Conservation (phyloP, 2,329 filamentous ascomycete genomes). For the Dothideomycetes sp. region DNA sequence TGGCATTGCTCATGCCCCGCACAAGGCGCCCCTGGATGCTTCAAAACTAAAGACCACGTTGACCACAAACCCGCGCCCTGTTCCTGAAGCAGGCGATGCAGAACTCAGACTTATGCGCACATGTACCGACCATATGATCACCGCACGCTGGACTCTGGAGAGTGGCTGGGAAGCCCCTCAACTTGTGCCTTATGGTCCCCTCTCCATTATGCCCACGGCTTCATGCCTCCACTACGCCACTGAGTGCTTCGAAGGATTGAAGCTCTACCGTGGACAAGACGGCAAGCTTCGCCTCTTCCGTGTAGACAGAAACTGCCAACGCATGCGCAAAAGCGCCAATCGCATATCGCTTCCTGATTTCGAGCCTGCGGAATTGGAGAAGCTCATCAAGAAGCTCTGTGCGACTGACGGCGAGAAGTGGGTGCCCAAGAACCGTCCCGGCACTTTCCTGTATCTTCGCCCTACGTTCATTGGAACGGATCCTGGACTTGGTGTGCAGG, state of each 20-base stretch:
- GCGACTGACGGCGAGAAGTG: conserved; percentile 65
- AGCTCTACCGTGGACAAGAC: conserved; percentile 58
- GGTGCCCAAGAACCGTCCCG: conserved; percentile 59
- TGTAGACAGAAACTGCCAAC: conserved; percentile 59
- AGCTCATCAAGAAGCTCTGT: conserved; percentile 61
- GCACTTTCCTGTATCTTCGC: conserved; percentile 64
- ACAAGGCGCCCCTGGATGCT: conserved; percentile 29
- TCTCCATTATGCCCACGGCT: conserved; percentile 70
- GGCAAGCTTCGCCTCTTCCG: conserved; percentile 67
- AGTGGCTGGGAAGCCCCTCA: conserved; percentile 64
- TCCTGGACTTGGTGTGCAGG: conserved; percentile 67
- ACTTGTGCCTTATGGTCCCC: conserved; percentile 65
- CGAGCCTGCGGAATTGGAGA: conserved; percentile 58
- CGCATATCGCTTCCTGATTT: conserved; percentile 69
- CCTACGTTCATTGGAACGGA: conserved; percentile 72
- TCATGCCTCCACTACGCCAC: conserved; percentile 81
- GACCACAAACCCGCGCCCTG: conserved; percentile 28
- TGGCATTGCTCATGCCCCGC: conserved; percentile 23
- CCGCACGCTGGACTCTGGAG: conserved; percentile 52
- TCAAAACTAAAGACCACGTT: conserved; percentile 30
- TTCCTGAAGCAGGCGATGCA: conserved; percentile 28
- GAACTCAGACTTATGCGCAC: conserved; percentile 29
- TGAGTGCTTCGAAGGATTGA: conserved; percentile 82
- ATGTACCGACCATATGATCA: conserved; percentile 83
- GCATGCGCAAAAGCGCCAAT: conserved; percentile 43